Evolutionary conservation across 2,329 filamentous ascomycete genomes (phyloP).

Genomic region (Microdochium bolleyi): DNA sequence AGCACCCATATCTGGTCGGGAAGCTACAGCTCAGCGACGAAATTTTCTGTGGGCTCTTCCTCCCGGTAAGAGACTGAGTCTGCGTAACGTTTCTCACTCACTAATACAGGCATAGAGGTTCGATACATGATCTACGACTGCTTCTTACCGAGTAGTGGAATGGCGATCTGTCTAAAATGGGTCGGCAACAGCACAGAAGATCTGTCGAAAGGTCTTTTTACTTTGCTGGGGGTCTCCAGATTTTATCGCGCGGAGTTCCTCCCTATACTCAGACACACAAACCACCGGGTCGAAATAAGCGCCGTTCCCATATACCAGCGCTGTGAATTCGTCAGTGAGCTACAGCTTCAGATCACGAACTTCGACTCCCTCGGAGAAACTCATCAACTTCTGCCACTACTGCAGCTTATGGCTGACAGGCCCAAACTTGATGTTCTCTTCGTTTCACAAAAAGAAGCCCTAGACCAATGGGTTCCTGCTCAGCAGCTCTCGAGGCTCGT

Average conservation of each 20-base stretch:
- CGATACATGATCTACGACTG: not conserved
- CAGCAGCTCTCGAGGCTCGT: not conserved
- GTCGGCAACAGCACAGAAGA: not conserved
- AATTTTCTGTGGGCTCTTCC: not conserved
- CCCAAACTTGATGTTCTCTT: not conserved
- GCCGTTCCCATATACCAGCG: not conserved
- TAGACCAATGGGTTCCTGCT: not conserved
- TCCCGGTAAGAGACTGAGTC: not conserved
- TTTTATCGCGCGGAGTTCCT: not conserved
- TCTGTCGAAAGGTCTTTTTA: not conserved
- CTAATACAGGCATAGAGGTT: not conserved
- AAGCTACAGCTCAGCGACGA: not conserved
- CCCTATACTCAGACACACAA: not conserved
- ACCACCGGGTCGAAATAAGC: not conserved
- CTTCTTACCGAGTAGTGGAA: not conserved
- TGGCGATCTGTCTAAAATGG: not conserved
- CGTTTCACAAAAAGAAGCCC: not conserved
- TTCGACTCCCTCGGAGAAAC: not conserved
- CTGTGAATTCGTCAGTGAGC: not conserved
- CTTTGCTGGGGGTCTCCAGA: not conserved
- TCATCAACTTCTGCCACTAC: not conserved
- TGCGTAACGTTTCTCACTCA: not conserved
- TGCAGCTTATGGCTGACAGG: not conserved
- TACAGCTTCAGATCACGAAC: not conserved
- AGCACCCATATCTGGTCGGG: not conserved